Evolutionary conservation across 331 rosid species (phyloP).

Genomic region (Arachis monticola): DNA sequence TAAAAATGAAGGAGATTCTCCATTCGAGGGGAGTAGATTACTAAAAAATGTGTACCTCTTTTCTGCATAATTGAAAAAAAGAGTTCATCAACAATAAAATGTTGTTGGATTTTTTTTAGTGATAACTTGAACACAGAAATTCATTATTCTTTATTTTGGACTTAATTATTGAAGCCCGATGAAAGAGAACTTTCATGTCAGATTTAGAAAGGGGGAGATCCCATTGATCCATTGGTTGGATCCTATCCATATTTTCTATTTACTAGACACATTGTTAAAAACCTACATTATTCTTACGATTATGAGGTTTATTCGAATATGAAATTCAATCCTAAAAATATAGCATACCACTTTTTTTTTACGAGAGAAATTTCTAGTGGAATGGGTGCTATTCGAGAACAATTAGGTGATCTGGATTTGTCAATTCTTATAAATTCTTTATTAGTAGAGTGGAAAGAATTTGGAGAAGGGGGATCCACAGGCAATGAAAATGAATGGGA

Average conservation of each 20-base stretch:
- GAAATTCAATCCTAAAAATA: conserved; percentile 10
- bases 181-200: background rate
- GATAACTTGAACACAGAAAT: background rate
- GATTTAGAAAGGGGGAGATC: no score
- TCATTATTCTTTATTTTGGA: background rate
- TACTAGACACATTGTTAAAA: background rate
- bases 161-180: background rate
- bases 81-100: no score
- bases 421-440: background rate
- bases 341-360: conserved; percentile 2
- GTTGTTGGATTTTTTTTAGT: no score
- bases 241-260: conserved; percentile 11
- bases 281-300: background rate
- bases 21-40: no score
- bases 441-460: background rate
- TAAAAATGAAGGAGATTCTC: no score
- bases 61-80: no score
- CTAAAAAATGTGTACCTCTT: no score
- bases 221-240: background rate
- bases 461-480: background rate
- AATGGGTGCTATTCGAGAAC: background rate
- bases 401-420: background rate
- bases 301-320: conserved; percentile 1
- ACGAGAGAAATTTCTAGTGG: conserved; percentile 1
- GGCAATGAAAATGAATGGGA: background rate